Evolutionary conservation across 306 rosid genomes (phyloP), one percentile per base, ranked within the genome.

Genomic region (Lablab purpureus): DNA sequence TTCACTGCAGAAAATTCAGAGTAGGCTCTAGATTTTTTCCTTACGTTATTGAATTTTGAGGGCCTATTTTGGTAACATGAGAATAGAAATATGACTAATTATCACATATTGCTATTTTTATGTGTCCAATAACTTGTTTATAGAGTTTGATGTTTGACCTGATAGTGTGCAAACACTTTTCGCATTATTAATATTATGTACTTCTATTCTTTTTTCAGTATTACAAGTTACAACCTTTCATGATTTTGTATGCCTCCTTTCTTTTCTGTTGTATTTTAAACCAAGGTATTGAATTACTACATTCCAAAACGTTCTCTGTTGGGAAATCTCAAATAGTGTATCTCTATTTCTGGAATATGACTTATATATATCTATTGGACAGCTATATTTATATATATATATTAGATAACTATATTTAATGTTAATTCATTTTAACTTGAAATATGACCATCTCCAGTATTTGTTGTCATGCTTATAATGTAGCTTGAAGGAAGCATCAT

Each of bases 401-500:
- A 30, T 30, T 30, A 4, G 34, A 4, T 0, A 30, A 25, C 2
- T 25, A 1, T 25, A 25, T 25, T 25, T 25, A 25, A 32, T 32
- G 37, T 4, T 32, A 32, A 4, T 32, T 32, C 37, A 36, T 37
- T 1, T 37, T 8, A 8, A 37, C 12, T 37, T 37, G 43, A 37
- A 37, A 8, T 37, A 0, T 37, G 3, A 37, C 43, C 12, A 37
- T 40, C 45, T 40, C 46, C 32, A 63, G 27, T 63, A 32, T 34
- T 7, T 36, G 27, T 64, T 64, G 14, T 18, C 9, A 34, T 34
- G 47, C 25, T n/a, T 36, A 18, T 64, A 64, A 17, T 64, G 47
- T 18, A 64, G 70, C 70, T 36, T 64, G 70, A 64, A 64, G n/a
- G 47, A 64, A 36, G 17, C 46, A 64, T 64, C 70, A 34, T 34